Percentiles rank a stretch among this genome's conserved stretches.
Evolutionary conservation across 2,329 filamentous ascomycete genomes (phyloP).

Genomic region (Aspergillus caelatus): DNA sequence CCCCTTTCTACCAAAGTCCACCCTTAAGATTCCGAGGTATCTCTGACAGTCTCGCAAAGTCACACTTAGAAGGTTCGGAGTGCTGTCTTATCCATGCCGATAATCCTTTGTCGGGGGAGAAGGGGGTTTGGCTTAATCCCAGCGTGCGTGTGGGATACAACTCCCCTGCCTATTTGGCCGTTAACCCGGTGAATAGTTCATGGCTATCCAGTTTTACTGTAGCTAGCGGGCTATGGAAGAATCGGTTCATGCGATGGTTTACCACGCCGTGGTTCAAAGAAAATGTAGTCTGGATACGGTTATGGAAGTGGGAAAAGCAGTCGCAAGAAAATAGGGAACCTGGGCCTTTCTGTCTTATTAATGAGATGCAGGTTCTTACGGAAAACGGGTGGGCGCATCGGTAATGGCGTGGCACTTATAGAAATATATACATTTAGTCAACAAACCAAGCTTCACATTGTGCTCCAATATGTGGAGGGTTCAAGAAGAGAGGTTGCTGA

Average conservation of each 20-base stretch:
- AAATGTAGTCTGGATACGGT: neutral
- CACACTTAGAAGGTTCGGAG: constrained; percentile 62
- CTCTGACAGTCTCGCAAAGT: constrained; percentile 53
- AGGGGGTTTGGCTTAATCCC: constrained; percentile 70
- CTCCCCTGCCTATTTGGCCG: constrained; percentile 53
- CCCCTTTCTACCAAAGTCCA: neutral
- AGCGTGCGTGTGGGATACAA: constrained; percentile 70
- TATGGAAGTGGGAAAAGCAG: neutral
- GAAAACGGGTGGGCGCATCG: constrained; percentile 14
- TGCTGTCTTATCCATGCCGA: constrained; percentile 70
- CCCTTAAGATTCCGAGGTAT: constrained; percentile 53
- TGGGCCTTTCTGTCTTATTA: constrained; percentile 57
- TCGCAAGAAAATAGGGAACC: constrained; percentile 34
- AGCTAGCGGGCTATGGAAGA: constrained; percentile 1
- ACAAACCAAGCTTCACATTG: too few species aligned
- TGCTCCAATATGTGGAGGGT: too few species aligned
- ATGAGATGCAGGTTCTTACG: constrained; percentile 48
- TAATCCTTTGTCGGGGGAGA: constrained; percentile 54
- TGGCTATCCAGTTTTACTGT: neutral
- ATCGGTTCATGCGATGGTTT: constrained; percentile 3
- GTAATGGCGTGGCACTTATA: neutral
- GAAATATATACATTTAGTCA: too few species aligned
- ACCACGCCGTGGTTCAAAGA: neutral
- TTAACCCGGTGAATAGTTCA: constrained; percentile 25
- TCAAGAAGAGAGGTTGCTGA: too few species aligned